Percentiles rank a stretch among this genome's conserved stretches.
These are phyloP conservation scores for Tricholoma sp. DNA, from an alignment of 768 basidiomycete species.

Conservation along the genomic window DNA sequence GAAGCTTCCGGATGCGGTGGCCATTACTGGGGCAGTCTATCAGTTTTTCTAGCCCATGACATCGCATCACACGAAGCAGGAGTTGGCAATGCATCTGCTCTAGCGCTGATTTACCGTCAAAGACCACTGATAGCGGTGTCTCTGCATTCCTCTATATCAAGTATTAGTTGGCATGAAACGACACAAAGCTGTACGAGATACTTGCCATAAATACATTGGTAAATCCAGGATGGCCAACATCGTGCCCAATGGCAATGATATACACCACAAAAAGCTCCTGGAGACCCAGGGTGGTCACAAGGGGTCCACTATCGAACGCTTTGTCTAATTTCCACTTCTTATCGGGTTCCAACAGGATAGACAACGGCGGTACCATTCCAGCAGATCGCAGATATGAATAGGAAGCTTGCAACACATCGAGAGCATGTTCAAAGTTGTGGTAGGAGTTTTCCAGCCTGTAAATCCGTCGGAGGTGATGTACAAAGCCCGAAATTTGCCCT, in stretches of 20 bases:
- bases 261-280: constrained; percentile 81
- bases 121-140: constrained; percentile 82
- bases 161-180: constrained; percentile 1
- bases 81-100: constrained; percentile 90
- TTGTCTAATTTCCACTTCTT: constrained; percentile 36
- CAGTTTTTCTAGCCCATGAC: constrained; percentile 67
- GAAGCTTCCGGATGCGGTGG: constrained; percentile 57
- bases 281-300: constrained; percentile 45
- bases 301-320: constrained; percentile 30
- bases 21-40: constrained; percentile 52
- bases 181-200: constrained; percentile 10
- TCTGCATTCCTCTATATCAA: constrained; percentile 81
- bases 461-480: constrained; percentile 84
- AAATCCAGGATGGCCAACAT: constrained; percentile 95
- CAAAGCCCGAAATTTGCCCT: constrained; percentile 75
- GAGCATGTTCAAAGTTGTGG: constrained; percentile 96
- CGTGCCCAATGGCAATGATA: constrained; percentile 94
- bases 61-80: constrained; percentile 72
- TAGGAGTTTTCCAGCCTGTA: constrained; percentile 92
- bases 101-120: constrained; percentile 83
- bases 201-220: constrained; percentile 91
- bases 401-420: constrained; percentile 92
- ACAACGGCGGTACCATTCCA: constrained; percentile 75
- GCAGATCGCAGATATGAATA: constrained; percentile 80
- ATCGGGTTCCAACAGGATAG: constrained; percentile 51